A percentile compares a stretch with the other conserved stretches of the same genome.
These are phyloP conservation scores for Psophocarpus tetragonolobus DNA, from an alignment of 306 rosid species.

Conservation along the genomic window DNA sequence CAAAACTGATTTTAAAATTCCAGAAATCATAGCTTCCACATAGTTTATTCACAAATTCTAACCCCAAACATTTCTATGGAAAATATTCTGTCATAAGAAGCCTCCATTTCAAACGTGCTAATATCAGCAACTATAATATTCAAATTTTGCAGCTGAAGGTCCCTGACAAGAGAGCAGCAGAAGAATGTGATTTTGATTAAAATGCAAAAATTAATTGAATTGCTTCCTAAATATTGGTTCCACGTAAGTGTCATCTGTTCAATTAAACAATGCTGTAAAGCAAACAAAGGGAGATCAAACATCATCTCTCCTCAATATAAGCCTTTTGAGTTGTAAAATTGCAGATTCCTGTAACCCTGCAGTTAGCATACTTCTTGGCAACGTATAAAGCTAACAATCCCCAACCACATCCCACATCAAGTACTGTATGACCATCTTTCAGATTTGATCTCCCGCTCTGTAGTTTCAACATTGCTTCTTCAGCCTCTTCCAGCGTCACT, in stretches of 20 bases:
- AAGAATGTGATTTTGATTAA: conserved; percentile 28
- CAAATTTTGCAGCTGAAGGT: conserved; percentile 64
- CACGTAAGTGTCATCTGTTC: neutral
- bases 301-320: conserved; percentile 58
- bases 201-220: conserved; percentile 1
- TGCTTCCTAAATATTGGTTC: neutral
- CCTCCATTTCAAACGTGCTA: conserved; percentile 75
- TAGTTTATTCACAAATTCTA: neutral
- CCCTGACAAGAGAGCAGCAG: conserved; percentile 46
- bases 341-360: conserved; percentile 87
- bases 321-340: conserved; percentile 82
- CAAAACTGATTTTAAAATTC: neutral
- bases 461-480: conserved; percentile 74
- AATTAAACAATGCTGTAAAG: conserved; percentile 5
- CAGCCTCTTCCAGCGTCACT: conserved; percentile 76
- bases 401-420: conserved; percentile 96
- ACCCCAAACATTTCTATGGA: conserved; percentile 98
- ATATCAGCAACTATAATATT: conserved; percentile 82
- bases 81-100: conserved; percentile 75
- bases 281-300: conserved; percentile 5
- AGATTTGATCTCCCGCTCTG: conserved; percentile 72
- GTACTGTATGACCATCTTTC: conserved; percentile 76
- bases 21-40: neutral
- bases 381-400: conserved; percentile 77
- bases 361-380: conserved; percentile 68